These are phyloP conservation scores for Tylopilus subfusipes DNA, from an alignment of 768 basidiomycete species.

Conservation along the genomic window DNA sequence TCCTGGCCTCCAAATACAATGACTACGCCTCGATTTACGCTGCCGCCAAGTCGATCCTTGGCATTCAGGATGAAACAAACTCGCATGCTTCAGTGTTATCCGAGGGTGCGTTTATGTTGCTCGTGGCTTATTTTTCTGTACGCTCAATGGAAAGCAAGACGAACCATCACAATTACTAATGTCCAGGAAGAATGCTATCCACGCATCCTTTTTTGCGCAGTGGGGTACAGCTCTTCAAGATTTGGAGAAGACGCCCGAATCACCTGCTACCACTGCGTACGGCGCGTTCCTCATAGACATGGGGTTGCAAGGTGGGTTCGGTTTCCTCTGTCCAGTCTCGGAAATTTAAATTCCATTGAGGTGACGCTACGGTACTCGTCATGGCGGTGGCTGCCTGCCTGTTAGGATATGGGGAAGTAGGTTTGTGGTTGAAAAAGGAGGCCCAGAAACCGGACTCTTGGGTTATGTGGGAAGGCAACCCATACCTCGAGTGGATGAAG, in stretches of 20 bases:
- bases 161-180: neutral
- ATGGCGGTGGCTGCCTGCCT: constrained; percentile 4
- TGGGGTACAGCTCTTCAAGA: neutral
- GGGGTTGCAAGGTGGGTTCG: neutral
- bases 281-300: constrained; percentile 5
- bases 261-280: constrained; percentile 2
- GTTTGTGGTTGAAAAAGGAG: constrained; percentile 1
- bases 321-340: neutral
- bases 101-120: neutral
- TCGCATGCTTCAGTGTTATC: neutral
- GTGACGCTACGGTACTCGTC: neutral
- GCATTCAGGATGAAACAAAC: neutral
- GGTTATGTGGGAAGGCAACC: constrained; percentile 3
- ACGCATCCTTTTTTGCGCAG: neutral
- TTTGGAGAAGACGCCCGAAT: neutral
- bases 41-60: neutral
- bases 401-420: constrained; percentile 1
- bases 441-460: constrained; percentile 1
- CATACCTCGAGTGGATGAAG: constrained; percentile 1
- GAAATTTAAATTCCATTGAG: neutral
- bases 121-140: neutral
- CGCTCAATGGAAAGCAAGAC: neutral
- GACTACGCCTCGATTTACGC: neutral
- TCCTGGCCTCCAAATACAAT: neutral
- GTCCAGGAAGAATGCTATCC: neutral